Evolutionary conservation across 2,329 filamentous ascomycete genomes (phyloP), one percentile per base, ranked within the genome.

Genomic region (Colletotrichum simmondsii): DNA sequence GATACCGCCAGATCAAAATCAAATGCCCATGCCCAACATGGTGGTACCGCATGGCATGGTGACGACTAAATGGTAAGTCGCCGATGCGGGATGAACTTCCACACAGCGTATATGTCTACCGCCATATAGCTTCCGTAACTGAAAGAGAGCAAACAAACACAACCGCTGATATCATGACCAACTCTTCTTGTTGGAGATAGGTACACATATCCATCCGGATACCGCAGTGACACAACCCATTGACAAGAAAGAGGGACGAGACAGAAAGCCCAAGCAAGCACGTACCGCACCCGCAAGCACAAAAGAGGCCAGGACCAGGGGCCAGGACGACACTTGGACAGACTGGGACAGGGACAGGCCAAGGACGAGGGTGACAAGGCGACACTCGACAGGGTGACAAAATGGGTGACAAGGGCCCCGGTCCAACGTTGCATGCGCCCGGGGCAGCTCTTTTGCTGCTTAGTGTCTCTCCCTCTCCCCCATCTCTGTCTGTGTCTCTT

Each of bases 361-460:
- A 60, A 37, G 46, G 26, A 60, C 61, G 37, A 59, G 30, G 60
- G 67, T 59, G 67, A 69, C 67, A 69, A 49, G 42, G 42, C 42
- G 42, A 49, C 37, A 42, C 37, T 42, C 16, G 37, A 42, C 37
- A 19, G 63, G 57, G 54, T 66, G 62, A 66, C 62, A 56, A 56
- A 16, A 49, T 42, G 37, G 37, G 37, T 30, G 46, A 54, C 61
- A 64, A n/a, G 69, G 59, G 37, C 16, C 65, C 70, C 54, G 54
- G 70, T 72, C 65, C 65, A 69, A 72, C 70, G 70, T 72, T 69
- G 70, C 70, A 65, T 72, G 70, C 68, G 68, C 58, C 63, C 42
- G 58, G 65, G 53, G 70, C 59, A 69, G 70, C 68, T 67, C 57
- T 53, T 61, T 22, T 54, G 32, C 26, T 32, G 53, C 30, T 37